Evolutionary conservation across 352 stramenopile species (phyloP), one percentile per base, ranked within the genome.

Genomic region (Pythium apleroticum): DNA sequence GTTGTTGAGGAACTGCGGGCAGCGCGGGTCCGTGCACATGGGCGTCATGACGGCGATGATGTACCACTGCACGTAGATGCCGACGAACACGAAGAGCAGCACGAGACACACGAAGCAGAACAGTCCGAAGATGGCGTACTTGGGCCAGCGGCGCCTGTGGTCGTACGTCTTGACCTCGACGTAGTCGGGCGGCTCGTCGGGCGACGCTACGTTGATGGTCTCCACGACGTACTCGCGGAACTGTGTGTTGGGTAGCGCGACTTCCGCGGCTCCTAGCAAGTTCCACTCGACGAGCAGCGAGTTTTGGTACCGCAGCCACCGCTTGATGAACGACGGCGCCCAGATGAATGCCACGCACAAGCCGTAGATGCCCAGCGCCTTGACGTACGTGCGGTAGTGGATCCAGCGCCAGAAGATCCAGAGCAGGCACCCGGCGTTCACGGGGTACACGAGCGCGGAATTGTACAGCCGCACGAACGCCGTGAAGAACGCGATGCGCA

Each of bases 11-110:
- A 71, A 88, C 43, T 67, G 64, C 2, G 76, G 76, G 22, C 77
- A 88, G 9, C 79, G 77, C 10, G 79, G 79, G 52, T 88, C 74
- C 17, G 77, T 82, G 61, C 77, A 88, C 69, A 83, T 77, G 14
- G 79, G 79, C 28, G 79, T 88, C 79, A 88, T 88, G 28, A 88
- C 77, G 20, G 79, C 79, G 50, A 88, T 73, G 60, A 88, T 86
- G 66, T 88, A 88, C 79, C 79, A 88, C 63, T 88, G 79, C 37
- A 82, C 76, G 67, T 88, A 88, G 30, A 82, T 45, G 53, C 75
- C 75, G 35, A 88, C 77, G 48, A 88, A 78, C 9, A 80, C 52
- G 62, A 86, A 86, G 41, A 86, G 63, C 45, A 88, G 50, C 60
- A 85, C 56, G 41, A 84, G 74, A 33, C 75, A 84, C 6, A 80